Base-by-base conservation (phyloP, 164 flowering plant genomes). In the Piper betle region DNA sequence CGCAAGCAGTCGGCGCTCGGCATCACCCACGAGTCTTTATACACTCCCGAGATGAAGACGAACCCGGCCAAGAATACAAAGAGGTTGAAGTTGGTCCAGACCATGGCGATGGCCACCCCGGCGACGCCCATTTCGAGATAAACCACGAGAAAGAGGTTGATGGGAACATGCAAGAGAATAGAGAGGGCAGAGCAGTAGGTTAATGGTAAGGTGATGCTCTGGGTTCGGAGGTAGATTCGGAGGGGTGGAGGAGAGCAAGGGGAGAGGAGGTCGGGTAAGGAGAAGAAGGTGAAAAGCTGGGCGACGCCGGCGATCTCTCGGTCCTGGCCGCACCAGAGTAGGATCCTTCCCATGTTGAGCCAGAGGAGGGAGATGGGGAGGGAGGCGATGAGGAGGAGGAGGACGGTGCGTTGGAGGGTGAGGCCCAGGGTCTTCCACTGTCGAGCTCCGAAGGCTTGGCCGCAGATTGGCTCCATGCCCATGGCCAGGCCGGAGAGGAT, bases 401-500 rank as follows among this genome's bases (percentile, higher is more conserved):
- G 86, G 0, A 91, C 79, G 6, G 97, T 91, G 57, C 91, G 71
- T 62, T 91, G 97, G 1, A 86, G 74, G 13, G 96, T 82, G 20
- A 86, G 41, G 66, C 94, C 96, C 3, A 86, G 77, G 38, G 85
- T 79, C 71, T 86, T 88, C 83, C 72, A 66, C 52, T 86, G 91
- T 57, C 83, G 80, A 0, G 96, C 96, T 3, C 96, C 96, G 25
- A 81, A 84, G 57, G 97, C 96, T 75, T 91, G 97, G 7, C 91
- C 96, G 59, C 97, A 91, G 57, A 91, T 84, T 63, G 97, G 97
- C 69, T 91, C 97, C 97, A 91, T 88, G 52, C 97, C 97, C 97
- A 91, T 84, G 65, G 97, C 91, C 41, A 91, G 58, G 12, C 97
- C 97, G 16, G 94, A 84, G 71, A 91, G 75, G 33, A 91, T 87